Percentiles rank a stretch among this genome's conserved stretches.
Conservation (phyloP, 331 rosid genomes). For the Dryas integrifolia region DNA sequence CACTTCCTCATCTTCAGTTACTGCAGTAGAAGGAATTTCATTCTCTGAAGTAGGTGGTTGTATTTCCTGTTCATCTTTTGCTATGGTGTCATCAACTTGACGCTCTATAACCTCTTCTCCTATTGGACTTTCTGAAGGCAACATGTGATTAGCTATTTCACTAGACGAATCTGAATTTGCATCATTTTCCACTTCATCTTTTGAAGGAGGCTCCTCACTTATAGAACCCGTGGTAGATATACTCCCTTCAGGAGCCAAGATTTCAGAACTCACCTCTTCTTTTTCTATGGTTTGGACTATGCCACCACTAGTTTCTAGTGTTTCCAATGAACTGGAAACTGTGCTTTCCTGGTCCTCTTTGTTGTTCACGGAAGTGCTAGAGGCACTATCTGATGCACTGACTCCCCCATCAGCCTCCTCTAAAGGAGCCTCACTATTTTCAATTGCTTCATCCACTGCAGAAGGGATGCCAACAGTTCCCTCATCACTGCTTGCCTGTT, state of each 20-base stretch:
- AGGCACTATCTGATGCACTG: constrained; percentile 31
- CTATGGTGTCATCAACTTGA: constrained; percentile 35
- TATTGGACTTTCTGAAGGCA: constrained; percentile 33
- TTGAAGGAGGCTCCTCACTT: constrained; percentile 33
- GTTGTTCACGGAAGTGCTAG: constrained; percentile 30
- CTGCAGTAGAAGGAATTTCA: constrained; percentile 36
- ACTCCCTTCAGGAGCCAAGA: constrained; percentile 35
- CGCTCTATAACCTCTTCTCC: constrained; percentile 35
- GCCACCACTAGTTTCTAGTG: constrained; percentile 23
- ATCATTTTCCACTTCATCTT: constrained; percentile 34
- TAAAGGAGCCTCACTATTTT: constrained; percentile 33
- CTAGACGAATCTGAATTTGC: constrained; percentile 32
- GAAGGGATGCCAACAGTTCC: constrained; percentile 34
- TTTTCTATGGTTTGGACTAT: constrained; percentile 29
- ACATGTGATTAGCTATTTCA: constrained; percentile 30
- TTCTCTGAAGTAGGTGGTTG: constrained; percentile 36
- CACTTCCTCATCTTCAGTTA: constrained; percentile 37
- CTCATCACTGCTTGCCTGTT: constrained; percentile 30
- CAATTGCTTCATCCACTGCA: constrained; percentile 29
- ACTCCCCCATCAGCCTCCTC: constrained; percentile 33
- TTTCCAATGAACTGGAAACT: constrained; percentile 28
- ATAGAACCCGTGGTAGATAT: constrained; percentile 25
- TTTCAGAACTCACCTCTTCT: constrained; percentile 45
- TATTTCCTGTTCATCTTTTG: constrained; percentile 39
- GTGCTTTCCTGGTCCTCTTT: constrained; percentile 27